These are phyloP conservation scores for Backusella sp. DNA, from an alignment of 192 early-diverging fungal species.

Conservation along the genomic window DNA sequence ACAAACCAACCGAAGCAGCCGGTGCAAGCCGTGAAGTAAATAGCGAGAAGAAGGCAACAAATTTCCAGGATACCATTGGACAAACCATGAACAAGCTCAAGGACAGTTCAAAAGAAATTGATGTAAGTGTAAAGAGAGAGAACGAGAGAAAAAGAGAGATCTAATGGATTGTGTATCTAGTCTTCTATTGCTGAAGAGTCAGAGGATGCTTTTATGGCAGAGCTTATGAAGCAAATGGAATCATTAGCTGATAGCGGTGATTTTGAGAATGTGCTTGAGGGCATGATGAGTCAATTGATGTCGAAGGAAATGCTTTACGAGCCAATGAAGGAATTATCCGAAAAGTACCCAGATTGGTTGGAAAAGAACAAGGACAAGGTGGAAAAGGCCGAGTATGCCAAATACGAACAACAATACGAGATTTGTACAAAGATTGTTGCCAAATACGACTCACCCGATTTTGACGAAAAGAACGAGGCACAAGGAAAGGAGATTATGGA, in stretches of 20 bases:
- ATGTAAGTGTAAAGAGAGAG: conserved; percentile 51
- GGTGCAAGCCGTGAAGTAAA: neutral
- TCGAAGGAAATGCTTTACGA: conserved; percentile 93
- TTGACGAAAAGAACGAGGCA: conserved; percentile 67
- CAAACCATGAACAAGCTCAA: conserved; percentile 90
- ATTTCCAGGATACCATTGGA: conserved; percentile 88
- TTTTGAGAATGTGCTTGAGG: conserved; percentile 84
- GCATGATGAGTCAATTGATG: conserved; percentile 90
- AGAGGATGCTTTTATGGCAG: conserved; percentile 56
- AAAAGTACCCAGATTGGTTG: conserved; percentile 89
- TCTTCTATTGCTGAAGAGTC: conserved; percentile 51
- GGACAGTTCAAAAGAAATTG: conserved; percentile 79
- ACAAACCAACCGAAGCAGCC: conserved; percentile 19
- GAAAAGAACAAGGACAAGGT: conserved; percentile 74
- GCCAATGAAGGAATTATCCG: conserved; percentile 88
- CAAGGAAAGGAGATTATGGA: conserved; percentile 74
- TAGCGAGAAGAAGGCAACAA: conserved; percentile 24
- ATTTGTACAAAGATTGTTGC: conserved; percentile 80
- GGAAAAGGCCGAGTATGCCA: conserved; percentile 65
- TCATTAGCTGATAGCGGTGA: conserved; percentile 63
- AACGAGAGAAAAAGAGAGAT: neutral
- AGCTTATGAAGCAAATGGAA: conserved; percentile 83
- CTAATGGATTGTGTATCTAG: conserved; percentile 23
- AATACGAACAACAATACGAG: conserved; percentile 76
- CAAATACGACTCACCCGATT: conserved; percentile 73